phyloP scores from a whole-genome alignment of 1,284 basidiomycete genomes.

The Puccinia coronata region DNA sequence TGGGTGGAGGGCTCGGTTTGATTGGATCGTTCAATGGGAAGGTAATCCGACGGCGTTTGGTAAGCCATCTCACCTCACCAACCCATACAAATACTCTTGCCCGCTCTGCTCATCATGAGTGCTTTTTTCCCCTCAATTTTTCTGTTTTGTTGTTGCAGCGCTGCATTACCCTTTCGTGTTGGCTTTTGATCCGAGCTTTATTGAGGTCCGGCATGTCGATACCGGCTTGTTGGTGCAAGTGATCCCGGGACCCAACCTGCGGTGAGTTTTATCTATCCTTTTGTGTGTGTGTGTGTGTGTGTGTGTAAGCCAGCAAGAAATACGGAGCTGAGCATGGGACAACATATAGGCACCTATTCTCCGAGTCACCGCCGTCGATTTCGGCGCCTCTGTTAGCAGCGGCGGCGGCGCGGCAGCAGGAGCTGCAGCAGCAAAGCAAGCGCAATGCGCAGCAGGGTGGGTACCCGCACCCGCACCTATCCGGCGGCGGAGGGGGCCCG shows the following conservation, averaged over 20 bases:
- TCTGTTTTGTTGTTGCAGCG: constrained; percentile 63
- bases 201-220: constrained; percentile 95
- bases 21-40: constrained; percentile 97
- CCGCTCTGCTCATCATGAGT: no score
- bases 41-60: constrained; percentile 90
- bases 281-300: constrained; percentile 43
- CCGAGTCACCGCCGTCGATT: constrained; percentile 82
- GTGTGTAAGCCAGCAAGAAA: no score
- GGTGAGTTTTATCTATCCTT: constrained; percentile 29
- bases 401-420: constrained; percentile 18
- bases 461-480: neutral
- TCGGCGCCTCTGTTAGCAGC: constrained; percentile 49
- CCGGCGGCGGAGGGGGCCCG: neutral
- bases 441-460: neutral
- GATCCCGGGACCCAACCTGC: constrained; percentile 67
- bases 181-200: constrained; percentile 93
- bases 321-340: constrained; percentile 49
- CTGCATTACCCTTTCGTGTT: constrained; percentile 95
- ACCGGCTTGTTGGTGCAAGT: constrained; percentile 89
- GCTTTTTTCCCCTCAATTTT: constrained; percentile 30
- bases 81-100: constrained; percentile 43
- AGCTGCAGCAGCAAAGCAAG: constrained; percentile 16
- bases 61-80: constrained; percentile 61
- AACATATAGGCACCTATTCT: constrained; percentile 72
- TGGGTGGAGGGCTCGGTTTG: constrained; percentile 82